Percentiles rank a stretch among this genome's conserved stretches.
Conservation (phyloP, 78 protist species). For the Dictyostelium purpureum region DNA sequence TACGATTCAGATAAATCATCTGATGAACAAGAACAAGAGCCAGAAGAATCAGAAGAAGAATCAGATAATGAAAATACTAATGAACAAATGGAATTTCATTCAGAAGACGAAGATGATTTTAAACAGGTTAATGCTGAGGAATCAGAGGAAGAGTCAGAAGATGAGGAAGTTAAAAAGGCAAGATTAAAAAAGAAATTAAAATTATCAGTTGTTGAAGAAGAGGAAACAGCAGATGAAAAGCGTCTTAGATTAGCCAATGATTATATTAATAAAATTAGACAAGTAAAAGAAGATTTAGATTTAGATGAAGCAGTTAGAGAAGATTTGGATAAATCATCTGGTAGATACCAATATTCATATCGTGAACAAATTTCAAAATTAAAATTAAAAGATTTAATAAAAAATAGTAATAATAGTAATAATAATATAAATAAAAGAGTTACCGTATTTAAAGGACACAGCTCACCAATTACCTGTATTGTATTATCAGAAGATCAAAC, state of each 20-base stretch:
- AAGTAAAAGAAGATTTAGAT: neutral
- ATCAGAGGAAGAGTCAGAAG: constrained; percentile 7
- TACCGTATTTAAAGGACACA: constrained; percentile 50
- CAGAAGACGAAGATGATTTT: neutral
- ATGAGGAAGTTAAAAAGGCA: constrained; percentile 20
- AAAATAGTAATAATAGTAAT: neutral
- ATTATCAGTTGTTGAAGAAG: constrained; percentile 51
- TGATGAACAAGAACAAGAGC: neutral
- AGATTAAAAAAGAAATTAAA: neutral
- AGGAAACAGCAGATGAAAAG: constrained; percentile 78
- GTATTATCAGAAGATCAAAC: constrained; percentile 67
- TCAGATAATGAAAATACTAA: neutral
- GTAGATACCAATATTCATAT: neutral
- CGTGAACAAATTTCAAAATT: neutral
- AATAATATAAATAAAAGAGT: too few species aligned
- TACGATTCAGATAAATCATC: neutral
- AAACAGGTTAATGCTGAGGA: neutral
- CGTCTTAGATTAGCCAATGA: constrained; percentile 66
- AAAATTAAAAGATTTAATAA: neutral
- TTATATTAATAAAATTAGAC: constrained; percentile 35
- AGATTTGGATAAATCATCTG: neutral
- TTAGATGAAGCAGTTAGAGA: neutral
- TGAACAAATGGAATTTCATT: neutral
- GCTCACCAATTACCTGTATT: constrained; percentile 67
- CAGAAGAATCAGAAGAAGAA: constrained; percentile 16